These are phyloP conservation scores for Phytophthora crassamura DNA, from an alignment of 352 stramenopile species.

Conservation along the genomic window DNA sequence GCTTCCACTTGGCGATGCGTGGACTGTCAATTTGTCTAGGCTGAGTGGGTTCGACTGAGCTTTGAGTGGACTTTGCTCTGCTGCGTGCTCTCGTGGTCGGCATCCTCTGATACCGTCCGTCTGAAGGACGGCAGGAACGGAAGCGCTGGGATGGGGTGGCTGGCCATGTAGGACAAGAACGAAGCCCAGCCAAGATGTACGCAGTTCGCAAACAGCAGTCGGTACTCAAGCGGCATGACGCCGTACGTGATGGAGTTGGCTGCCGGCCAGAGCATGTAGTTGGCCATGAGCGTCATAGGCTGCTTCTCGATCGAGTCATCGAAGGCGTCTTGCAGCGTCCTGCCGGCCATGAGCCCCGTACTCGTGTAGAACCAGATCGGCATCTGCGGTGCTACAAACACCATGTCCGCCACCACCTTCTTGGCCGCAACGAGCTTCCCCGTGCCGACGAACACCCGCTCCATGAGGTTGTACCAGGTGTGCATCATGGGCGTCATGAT, in stretches of 20 bases:
- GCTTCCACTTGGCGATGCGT: neutral
- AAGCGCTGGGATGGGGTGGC: constrained; percentile 12
- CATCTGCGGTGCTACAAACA: constrained; percentile 40
- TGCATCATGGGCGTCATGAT: constrained; percentile 89
- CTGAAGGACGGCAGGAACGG: constrained; percentile 18
- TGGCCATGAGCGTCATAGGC: constrained; percentile 31
- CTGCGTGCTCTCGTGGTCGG: constrained; percentile 2
- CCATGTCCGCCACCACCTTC: constrained; percentile 44
- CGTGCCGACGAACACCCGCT: constrained; percentile 42
- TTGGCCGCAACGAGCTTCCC: constrained; percentile 32
- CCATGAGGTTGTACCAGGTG: constrained; percentile 89
- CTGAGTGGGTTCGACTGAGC: constrained; percentile 1
- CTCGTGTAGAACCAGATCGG: constrained; percentile 44
- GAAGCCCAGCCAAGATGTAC: constrained; percentile 43
- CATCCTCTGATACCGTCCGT: neutral
- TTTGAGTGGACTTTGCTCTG: constrained; percentile 4
- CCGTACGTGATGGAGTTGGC: constrained; percentile 46
- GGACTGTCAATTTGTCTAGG: constrained; percentile 2
- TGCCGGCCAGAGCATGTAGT: constrained; percentile 44
- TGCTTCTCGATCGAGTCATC: constrained; percentile 37
- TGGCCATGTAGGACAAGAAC: constrained; percentile 45
- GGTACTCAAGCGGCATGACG: constrained; percentile 41
- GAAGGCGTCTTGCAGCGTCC: constrained; percentile 24
- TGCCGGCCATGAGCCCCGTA: constrained; percentile 39
- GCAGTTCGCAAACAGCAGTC: constrained; percentile 40